Evolutionary conservation across 371 early-diverging fungal genomes (phyloP), one percentile per base, ranked within the genome.

Genomic region (Rhizopus arrhizus): DNA sequence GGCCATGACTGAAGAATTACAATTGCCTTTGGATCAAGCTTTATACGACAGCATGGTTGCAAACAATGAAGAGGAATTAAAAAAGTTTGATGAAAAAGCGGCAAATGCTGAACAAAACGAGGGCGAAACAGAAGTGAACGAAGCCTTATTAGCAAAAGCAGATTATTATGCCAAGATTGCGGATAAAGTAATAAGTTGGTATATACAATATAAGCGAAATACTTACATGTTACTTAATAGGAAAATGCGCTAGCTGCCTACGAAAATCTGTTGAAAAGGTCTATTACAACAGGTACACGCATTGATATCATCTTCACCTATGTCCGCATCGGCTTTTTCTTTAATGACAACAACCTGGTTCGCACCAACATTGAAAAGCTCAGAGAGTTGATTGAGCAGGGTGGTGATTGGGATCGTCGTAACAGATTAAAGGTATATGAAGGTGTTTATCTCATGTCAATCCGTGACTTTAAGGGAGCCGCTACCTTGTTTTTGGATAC

Each of bases 391-490:
- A 93, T 97, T 58, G 96, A 99, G 68, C 92, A 94, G 75, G 98
- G 98, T 42, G 98, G 99, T 34, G 99, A 99, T 83, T 99, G 99
- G 99, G 99, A 99, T 80, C 89, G 99, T 64, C 91, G 98, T 62
- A 99, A 99, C 82, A 90, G 99, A 59, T 88, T 98, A 45, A 99
- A 99, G 85, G 98, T 98, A 0, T 97, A 99, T 69, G 93, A 98
- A 68, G 99, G 96, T 55, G 82, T 98, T 28, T 96, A 93, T 82
- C 72, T 87, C 65, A 87, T 99, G 84, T 91, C 95, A 16, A 89
- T 91, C 62, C 91, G 99, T 53, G 91, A 99, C 74, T 99, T 99
- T 77, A 92, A 95, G 70, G 91, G 90, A 10, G 96, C 98, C 0
- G 90, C 95, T 10, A 73, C 85, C 47, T 83, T 94, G 55, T 93